Base-by-base conservation (phyloP, 2,329 filamentous ascomycete species). In the Ascochyta clinopodiicola region DNA sequence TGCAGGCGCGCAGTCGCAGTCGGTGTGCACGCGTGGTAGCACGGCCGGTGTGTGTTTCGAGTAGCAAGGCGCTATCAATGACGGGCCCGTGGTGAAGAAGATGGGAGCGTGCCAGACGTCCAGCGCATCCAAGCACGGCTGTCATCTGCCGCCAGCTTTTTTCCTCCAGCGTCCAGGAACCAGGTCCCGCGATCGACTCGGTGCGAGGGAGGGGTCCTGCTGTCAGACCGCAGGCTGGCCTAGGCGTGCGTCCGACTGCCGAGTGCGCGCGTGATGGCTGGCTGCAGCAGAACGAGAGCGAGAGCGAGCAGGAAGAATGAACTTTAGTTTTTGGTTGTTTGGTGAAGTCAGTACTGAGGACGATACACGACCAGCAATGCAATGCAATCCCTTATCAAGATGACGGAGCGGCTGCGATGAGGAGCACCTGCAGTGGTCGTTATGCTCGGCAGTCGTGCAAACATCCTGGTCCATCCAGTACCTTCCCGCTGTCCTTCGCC, bases 211-310 rank as follows among this genome's bases (percentile, higher is more conserved):
- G 51, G 57, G 54, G 61, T 56, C 50, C 38, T 27, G 34, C 27
- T 46, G 54, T 27, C 48, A 51, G 64, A 53, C 56, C 64, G 59
- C 62, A 38, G 54, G 51, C 44, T 48, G 62, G 61, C 47, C 61
- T 54, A 31, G 51, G 66, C 63, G 59, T 32, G 29, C 52, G 21
- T 39, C 51, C 35, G 45, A 55, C 45, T 35, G 36, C 45, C 45
- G 51, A 55, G 45, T 31, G 37, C 7, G 22, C 10, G 21, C 10
- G 17, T 17, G 17, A 17, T 17, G 17, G 17, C 17, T 25, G 45
- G 32, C n/a, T 7, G 4, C 35, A 35, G 24, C 27, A 38, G 35
- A 48, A 25, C n/a, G 19, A 29, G 29, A 44, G 17, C 17, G 17
- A 17, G 17, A 17, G 42, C 42, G 19, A 21, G 17, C 17, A 12